phyloP scores from a whole-genome alignment of 2,329 filamentous ascomycete species.

The Fusarium sp. region DNA sequence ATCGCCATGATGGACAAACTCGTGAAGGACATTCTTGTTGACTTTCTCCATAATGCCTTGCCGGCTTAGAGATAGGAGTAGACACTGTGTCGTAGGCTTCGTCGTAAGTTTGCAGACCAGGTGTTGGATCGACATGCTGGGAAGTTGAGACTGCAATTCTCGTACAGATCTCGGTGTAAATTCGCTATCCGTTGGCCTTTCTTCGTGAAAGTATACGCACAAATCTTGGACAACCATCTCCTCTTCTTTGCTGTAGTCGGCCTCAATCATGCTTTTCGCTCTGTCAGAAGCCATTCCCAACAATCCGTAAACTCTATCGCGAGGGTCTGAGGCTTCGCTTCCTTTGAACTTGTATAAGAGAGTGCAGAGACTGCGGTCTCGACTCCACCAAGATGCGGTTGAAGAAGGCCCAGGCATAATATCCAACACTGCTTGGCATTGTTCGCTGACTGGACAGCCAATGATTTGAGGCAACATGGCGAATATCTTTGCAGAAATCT shows the following conservation, averaged over 20 bases:
- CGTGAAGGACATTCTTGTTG: no score
- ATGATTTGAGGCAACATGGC: not conserved
- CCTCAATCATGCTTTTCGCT: accelerated
- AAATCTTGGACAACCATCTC: accelerated
- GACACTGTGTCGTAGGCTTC: no score
- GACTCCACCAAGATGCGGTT: slow-evolving; percentile 9
- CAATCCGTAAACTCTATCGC: slow-evolving; percentile 18
- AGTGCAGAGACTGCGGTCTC: slow-evolving; percentile 7
- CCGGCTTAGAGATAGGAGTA: no score
- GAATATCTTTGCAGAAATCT: not conserved
- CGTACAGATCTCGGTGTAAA: accelerated
- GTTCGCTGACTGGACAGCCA: accelerated
- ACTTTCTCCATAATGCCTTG: no score
- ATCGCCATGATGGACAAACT: no score
- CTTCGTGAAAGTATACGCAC: not conserved
- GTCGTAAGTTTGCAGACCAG: no score
- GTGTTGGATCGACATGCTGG: no score
- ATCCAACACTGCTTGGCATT: slow-evolving; percentile 31
- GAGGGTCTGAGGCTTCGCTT: slow-evolving; percentile 9
- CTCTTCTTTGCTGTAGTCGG: slow-evolving; percentile 13
- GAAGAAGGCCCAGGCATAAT: slow-evolving; percentile 16
- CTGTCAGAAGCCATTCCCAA: slow-evolving; percentile 14
- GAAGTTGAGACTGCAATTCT: not conserved
- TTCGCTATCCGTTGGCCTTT: not conserved
- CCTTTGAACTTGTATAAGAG: slow-evolving; percentile 9